A percentile compares a stretch with the other conserved stretches of the same genome.
Conservation (phyloP, 129 eudicot species). For the Pseudognaphalium luteoalbum region DNA sequence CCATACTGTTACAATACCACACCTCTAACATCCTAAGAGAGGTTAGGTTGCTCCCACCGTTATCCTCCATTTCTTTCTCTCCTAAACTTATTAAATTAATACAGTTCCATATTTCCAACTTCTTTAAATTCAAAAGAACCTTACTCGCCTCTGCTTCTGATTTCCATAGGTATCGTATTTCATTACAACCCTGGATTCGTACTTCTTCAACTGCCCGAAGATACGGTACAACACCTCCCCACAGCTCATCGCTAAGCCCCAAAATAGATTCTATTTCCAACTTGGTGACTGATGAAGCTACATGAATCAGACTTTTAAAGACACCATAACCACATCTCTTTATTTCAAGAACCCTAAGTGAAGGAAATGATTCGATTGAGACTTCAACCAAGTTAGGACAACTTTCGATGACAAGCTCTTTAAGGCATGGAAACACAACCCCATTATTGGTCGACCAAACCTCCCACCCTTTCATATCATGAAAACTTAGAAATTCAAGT, state of each 20-base stretch:
- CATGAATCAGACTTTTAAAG: no score
- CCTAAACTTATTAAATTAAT: not conserved
- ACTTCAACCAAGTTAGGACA: not conserved
- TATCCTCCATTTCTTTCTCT: not conserved
- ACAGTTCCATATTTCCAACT: not conserved
- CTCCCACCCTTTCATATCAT: not conserved
- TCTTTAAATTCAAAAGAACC: not conserved
- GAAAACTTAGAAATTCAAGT: not conserved
- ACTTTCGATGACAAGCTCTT: not conserved
- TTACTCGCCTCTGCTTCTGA: slow-evolving; percentile 18
- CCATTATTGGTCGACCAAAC: not conserved
- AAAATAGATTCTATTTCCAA: not conserved
- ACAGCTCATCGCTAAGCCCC: no score
- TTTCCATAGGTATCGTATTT: slow-evolving; percentile 24
- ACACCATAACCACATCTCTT: not conserved
- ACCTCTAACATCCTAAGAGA: not conserved
- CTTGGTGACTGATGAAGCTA: no score
- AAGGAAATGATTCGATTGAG: not conserved
- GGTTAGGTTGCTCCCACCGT: not conserved
- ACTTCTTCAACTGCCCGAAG: slow-evolving; percentile 6
- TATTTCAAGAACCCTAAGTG: not conserved
- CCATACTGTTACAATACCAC: not conserved
- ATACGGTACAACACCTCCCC: no score
- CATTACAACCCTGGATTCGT: not conserved
- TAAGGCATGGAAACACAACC: not conserved